phyloP scores from a whole-genome alignment of 495 filamentous ascomycete genomes.

The Amniculicola lignicola region DNA sequence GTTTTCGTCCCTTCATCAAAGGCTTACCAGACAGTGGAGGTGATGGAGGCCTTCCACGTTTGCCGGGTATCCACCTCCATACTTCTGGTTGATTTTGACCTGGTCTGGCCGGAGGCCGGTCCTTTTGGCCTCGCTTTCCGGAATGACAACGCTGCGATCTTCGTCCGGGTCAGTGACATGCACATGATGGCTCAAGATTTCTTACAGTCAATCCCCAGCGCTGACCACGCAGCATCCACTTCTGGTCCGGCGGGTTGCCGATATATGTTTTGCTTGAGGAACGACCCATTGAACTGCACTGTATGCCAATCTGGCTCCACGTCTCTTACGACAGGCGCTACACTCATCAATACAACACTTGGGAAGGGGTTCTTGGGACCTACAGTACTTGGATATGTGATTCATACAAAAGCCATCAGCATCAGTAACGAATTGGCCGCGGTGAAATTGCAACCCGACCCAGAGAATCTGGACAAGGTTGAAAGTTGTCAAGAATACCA shows the following conservation, averaged over 20 bases:
- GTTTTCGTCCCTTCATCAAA: not conserved
- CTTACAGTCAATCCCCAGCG: conserved; percentile 53
- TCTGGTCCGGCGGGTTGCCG: conserved; percentile 51
- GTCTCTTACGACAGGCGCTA: conserved; percentile 43
- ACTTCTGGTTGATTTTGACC: conserved; percentile 51
- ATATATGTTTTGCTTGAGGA: conserved; percentile 53
- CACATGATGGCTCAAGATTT: conserved; percentile 50
- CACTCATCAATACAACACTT: no score
- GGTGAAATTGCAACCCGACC: not conserved
- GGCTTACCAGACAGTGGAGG: conserved; percentile 53
- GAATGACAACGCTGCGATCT: conserved; percentile 23
- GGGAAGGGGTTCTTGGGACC: no score
- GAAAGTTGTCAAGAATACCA: not conserved
- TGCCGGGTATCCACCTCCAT: conserved; percentile 55
- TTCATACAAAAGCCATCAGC: conserved; percentile 24
- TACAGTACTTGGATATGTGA: conserved; percentile 29
- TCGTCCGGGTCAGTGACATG: conserved; percentile 35
- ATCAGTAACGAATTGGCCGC: not conserved
- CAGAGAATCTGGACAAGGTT: not conserved
- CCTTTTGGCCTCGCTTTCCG: conserved; percentile 3
- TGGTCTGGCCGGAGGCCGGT: conserved; percentile 48
- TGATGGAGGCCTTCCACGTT: conserved; percentile 59
- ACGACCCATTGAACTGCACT: conserved; percentile 50
- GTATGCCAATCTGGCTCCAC: conserved; percentile 39
- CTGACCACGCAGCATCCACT: conserved; percentile 58